Evolutionary conservation across 805 yeast species (phyloP).

Genomic region (Starmerella apis): DNA sequence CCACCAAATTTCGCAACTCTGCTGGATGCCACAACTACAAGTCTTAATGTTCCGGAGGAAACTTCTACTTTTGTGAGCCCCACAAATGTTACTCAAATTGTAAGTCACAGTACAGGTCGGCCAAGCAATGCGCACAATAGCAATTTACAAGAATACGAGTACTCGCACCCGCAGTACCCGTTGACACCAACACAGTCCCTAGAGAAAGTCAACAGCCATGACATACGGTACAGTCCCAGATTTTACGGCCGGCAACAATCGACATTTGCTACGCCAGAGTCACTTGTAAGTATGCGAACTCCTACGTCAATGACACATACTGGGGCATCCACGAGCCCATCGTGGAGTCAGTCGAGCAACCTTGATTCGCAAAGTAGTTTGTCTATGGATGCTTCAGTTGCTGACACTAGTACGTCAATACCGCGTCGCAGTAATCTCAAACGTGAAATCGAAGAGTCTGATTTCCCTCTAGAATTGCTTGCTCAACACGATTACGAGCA

Average conservation of each 20-base stretch:
- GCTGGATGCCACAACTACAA: not conserved
- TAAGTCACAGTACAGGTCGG: too few species aligned
- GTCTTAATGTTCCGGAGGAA: not conserved
- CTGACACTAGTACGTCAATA: not conserved
- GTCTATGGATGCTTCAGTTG: not conserved
- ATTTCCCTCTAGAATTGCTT: slow-evolving; percentile 20
- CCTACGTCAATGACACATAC: not conserved
- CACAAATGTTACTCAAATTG: too few species aligned
- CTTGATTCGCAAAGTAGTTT: not conserved
- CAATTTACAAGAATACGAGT: not conserved
- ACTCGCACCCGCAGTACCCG: not conserved
- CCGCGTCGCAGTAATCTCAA: not conserved
- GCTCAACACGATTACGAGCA: slow-evolving; percentile 7
- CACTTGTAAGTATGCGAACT: not conserved
- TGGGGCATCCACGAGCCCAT: not conserved
- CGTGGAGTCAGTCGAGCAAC: not conserved
- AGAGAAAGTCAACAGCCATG: not conserved
- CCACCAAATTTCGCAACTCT: not conserved
- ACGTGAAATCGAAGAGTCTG: slow-evolving; percentile 4
- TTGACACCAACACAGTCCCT: not conserved
- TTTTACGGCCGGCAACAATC: not conserved
- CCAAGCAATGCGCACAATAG: not conserved
- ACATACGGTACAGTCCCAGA: not conserved
- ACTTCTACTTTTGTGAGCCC: too few species aligned
- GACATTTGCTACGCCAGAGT: not conserved